Evolutionary conservation across 73 alveolate species (phyloP).

Genomic region (Durusdinium trenchii): DNA sequence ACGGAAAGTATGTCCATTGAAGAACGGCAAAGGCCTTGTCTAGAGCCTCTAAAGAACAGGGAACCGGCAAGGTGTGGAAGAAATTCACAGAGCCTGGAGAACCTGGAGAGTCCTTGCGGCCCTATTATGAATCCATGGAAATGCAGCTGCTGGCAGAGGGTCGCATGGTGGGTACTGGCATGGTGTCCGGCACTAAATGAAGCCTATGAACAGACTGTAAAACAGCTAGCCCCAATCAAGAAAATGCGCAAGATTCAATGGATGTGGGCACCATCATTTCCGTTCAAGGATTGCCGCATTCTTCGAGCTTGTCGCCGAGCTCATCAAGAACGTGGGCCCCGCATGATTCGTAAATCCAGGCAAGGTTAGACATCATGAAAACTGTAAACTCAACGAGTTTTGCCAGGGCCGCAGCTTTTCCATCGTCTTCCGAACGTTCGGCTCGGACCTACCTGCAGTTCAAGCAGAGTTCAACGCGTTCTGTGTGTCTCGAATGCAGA

Average conservation of each 20-base stretch:
- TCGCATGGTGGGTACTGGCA: conserved; percentile 78
- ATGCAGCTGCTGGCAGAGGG: not conserved
- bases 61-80: conserved; percentile 57
- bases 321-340: not conserved
- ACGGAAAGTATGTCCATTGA: no score
- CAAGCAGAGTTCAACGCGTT: conserved; percentile 87
- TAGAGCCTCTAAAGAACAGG: no score
- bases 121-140: conserved; percentile 36
- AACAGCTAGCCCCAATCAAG: not conserved
- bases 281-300: conserved; percentile 60
- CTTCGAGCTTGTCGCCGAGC: conserved; percentile 62
- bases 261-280: not conserved
- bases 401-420: conserved; percentile 80
- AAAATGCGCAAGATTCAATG: not conserved
- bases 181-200: conserved; percentile 53
- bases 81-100: conserved; percentile 89
- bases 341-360: not conserved
- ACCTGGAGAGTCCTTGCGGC: conserved; percentile 88
- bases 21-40: no score
- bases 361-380: not conserved
- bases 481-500: conserved; percentile 47
- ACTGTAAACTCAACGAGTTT: not conserved
- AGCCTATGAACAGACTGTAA: not conserved
- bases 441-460: conserved; percentile 72
- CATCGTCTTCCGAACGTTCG: conserved; percentile 73